These are phyloP conservation scores for Neurospora sp. DNA, from an alignment of 495 filamentous ascomycete genomes.

Conservation along the genomic window DNA sequence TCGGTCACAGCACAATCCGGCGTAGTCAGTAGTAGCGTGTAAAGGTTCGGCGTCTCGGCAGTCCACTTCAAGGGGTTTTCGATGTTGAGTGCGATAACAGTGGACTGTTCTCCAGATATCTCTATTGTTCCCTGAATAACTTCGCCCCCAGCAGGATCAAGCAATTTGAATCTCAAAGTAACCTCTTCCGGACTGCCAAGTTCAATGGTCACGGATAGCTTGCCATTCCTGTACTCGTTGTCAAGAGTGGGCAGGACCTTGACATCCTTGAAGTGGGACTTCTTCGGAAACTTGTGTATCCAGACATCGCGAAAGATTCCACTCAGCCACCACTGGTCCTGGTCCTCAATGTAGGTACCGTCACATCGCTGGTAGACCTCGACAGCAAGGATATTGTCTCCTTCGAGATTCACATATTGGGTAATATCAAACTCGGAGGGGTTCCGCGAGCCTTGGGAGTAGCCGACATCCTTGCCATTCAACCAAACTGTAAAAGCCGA, in stretches of 20 bases:
- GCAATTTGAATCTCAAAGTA: constrained; percentile 15
- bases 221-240: constrained; percentile 43
- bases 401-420: constrained; percentile 28
- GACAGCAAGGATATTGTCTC: constrained; percentile 46
- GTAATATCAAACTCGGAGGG: constrained; percentile 60
- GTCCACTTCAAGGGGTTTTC: constrained; percentile 52
- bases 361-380: constrained; percentile 60
- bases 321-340: constrained; percentile 48
- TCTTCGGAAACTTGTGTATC: constrained; percentile 48
- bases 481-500: constrained; percentile 59
- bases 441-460: constrained; percentile 58
- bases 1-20: constrained; percentile 34
- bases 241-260: constrained; percentile 47
- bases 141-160: constrained; percentile 20
- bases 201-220: constrained; percentile 37
- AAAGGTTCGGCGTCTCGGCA: constrained; percentile 58
- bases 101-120: constrained; percentile 2
- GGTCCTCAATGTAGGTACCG: constrained; percentile 60
- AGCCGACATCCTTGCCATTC: constrained; percentile 54
- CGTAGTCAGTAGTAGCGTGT: constrained; percentile 34
- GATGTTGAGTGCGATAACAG: constrained; percentile 24
- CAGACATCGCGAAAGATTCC: constrained; percentile 65
- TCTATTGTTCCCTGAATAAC: constrained; percentile 10
- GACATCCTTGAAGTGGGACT: constrained; percentile 48
- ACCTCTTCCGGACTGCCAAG: constrained; percentile 23